These are phyloP conservation scores for Chrysosporium keratinophilum DNA, from an alignment of 2,329 filamentous ascomycete species.

Conservation along the genomic window DNA sequence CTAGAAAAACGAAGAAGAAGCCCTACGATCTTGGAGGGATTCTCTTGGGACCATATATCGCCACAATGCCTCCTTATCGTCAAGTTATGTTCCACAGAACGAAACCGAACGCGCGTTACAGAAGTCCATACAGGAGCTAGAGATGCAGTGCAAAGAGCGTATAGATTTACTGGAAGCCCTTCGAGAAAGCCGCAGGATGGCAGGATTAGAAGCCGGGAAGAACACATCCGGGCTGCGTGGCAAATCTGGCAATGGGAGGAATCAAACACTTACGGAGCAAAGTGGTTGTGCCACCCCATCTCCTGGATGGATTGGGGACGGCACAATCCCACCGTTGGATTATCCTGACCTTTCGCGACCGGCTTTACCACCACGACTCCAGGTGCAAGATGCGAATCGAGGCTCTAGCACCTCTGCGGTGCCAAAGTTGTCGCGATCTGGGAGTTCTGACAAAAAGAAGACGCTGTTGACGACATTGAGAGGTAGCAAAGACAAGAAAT, in stretches of 20 bases:
- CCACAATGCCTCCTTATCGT: slow-evolving; percentile 63
- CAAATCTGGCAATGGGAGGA: slow-evolving; percentile 18
- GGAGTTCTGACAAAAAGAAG: slow-evolving; percentile 11
- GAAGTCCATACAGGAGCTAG: slow-evolving; percentile 70
- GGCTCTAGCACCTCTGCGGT: not conserved
- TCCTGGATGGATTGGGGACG: slow-evolving; percentile 61
- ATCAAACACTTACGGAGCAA: slow-evolving; percentile 19
- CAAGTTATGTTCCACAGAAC: slow-evolving; percentile 58
- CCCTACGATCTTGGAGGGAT: slow-evolving; percentile 77
- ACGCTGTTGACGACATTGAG: slow-evolving; percentile 12
- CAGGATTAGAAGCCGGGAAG: slow-evolving; percentile 28
- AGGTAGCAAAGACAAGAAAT: slow-evolving; percentile 12
- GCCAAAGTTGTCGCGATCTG: not conserved
- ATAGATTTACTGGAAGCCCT: slow-evolving; percentile 80
- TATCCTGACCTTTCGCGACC: slow-evolving; percentile 71
- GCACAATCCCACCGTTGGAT: slow-evolving; percentile 68
- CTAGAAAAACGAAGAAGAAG: slow-evolving; percentile 83
- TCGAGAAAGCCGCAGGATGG: slow-evolving; percentile 52
- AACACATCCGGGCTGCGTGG: slow-evolving; percentile 16
- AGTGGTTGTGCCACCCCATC: slow-evolving; percentile 10
- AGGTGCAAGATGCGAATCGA: not conserved
- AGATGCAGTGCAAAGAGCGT: slow-evolving; percentile 85
- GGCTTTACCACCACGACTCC: slow-evolving; percentile 37
- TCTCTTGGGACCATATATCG: slow-evolving; percentile 84
- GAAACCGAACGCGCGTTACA: slow-evolving; percentile 76